Evolutionary conservation across 306 rosid species (phyloP), one percentile per base, ranked within the genome.

Genomic region (Betula pendula): DNA sequence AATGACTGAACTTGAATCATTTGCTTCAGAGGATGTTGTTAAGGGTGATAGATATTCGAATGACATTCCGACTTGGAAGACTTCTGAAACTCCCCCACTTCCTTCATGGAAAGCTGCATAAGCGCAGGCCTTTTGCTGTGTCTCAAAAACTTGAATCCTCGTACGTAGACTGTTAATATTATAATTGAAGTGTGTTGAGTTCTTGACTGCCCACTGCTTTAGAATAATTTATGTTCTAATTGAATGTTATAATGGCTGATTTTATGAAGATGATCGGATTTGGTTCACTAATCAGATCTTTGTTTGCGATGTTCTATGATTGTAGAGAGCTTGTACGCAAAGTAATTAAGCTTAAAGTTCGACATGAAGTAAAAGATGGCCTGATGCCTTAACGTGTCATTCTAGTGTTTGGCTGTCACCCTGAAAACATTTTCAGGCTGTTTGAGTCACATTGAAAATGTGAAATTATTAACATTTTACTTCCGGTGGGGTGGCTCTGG

Each of bases 1-100:
- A 55, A 51, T 87, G 86, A 79, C 80, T 10, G 88, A 87, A 59
- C 86, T 91, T 9, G 89, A 89, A 84, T 86, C 92, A 14, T 84
- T 45, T 5, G 89, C 85, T 51, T 85, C 84, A 0, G 81, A n/a
- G 1, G 89, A 79, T 73, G 79, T 31, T 0, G 82, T 86, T 1
- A 87, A 86, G 81, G 92, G 97, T 31, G 91, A 50, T 0, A 75
- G 94, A 60, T 80, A 79, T 49, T 50, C 8, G 0, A 10, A 6
- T 5, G 62, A 0, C 31, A 0, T 13, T 2, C 0, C 59, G 20
- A 84, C 91, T n/a, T 91, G 90, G 89, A 77, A 59, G 75, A 38
- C 68, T 1, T 82, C 90, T 10, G 90, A 87, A 6, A 91, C 93
- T 43, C 91, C 96, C 2, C 88, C 83, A 27, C 80, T 85, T 31